These are phyloP conservation scores for Rhazya stricta DNA, from an alignment of 257 asterid genomes.

Conservation along the genomic window DNA sequence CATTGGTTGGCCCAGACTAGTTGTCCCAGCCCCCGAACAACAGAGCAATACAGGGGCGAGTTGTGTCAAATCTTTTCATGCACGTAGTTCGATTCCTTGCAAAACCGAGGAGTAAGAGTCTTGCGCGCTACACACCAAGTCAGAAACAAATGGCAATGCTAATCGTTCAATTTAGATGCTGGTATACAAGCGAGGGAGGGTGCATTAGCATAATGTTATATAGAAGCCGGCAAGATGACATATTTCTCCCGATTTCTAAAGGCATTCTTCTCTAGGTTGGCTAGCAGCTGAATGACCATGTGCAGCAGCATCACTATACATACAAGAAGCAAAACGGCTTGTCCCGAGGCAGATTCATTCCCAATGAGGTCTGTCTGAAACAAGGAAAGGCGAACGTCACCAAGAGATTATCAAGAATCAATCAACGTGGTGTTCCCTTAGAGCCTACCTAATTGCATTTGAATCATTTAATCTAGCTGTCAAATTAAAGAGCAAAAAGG, in stretches of 20 bases:
- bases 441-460: not conserved
- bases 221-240: not conserved
- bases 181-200: not conserved
- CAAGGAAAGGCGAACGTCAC: not conserved
- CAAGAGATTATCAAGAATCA: not conserved
- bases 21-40: too few relatives aligned
- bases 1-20: too few relatives aligned
- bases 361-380: not conserved
- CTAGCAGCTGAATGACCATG: slow-evolving; percentile 10
- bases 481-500: slow-evolving; percentile 7
- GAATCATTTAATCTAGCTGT: slow-evolving; percentile 18
- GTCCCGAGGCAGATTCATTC: not conserved
- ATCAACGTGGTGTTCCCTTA: not conserved
- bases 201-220: not conserved
- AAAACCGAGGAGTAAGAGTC: too few relatives aligned
- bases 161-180: too few relatives aligned
- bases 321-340: not conserved
- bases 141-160: too few relatives aligned
- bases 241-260: not conserved
- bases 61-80: too few relatives aligned
- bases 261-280: not conserved
- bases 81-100: not conserved
- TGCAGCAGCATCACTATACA: not conserved
- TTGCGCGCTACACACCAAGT: too few relatives aligned
- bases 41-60: too few relatives aligned